Evolutionary conservation across 352 stramenopile species (phyloP), one percentile per base, ranked within the genome.

Genomic region (Globisporangium megalacanthum): DNA sequence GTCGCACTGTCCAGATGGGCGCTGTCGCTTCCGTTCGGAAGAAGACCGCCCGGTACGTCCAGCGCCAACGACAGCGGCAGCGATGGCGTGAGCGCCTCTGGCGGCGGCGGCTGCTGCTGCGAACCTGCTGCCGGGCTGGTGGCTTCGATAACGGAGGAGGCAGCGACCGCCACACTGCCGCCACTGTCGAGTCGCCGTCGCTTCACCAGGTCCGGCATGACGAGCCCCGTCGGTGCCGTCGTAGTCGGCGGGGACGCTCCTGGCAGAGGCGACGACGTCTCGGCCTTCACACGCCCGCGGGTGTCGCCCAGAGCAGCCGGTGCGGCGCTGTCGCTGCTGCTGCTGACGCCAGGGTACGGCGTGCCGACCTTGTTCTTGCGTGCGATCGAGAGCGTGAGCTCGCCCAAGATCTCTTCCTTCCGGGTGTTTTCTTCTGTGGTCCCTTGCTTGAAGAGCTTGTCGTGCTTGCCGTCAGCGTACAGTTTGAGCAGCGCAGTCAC

Each of bases 361-460:
- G 60, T 17, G 60, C 57, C 37, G 15, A 73, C 69, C 49, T 83
- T 87, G 53, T 76, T 68, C 45, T 78, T 84, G 35, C 63, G 64
- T 19, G 79, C 61, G 2, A 90, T 66, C 4, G 64, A 67, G 25
- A 75, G 45, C 44, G 77, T 83, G 48, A 91, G 69, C 52, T 89
- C 78, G 2, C 77, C 61, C 62, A 92, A 37, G 56, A 92, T 84
- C 9, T 60, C 39, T 54, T 89, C 79, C 53, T 92, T 92, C 29
- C 71, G 74, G 20, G 66, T 57, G 50, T 89, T 89, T 29, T 92
- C 79, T 37, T 90, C 79, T 49, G 76, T 73, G 2, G 72, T 75
- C 9, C 82, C 78, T 57, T 90, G 75, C 61, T 90, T 90, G 75
- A 88, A 91, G 61, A 93, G 70, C 67, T 90, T 91, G 52, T 93